A percentile compares a stretch with the other conserved stretches of the same genome.
phyloP scores from a whole-genome alignment of 2,329 filamentous ascomycete genomes.

The Curvularia spicifera region DNA sequence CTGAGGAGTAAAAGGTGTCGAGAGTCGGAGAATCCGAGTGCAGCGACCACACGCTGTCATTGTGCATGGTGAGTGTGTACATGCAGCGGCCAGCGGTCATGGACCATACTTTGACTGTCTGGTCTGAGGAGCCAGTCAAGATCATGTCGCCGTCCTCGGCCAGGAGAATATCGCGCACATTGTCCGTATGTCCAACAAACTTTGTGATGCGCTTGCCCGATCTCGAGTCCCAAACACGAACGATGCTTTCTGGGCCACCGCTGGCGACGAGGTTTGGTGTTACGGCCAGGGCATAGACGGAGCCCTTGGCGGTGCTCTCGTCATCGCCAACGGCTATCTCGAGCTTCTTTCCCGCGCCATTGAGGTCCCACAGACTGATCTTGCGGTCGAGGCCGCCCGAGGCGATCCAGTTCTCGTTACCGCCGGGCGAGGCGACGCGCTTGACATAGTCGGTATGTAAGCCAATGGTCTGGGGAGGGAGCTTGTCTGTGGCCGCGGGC shows the following conservation, averaged over 20 bases:
- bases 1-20: constrained; percentile 91
- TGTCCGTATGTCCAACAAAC: constrained; percentile 95
- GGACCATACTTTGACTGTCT: constrained; percentile 98
- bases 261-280: constrained; percentile 84
- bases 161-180: constrained; percentile 87
- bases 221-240: constrained; percentile 88
- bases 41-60: constrained; percentile 95
- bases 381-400: constrained; percentile 93
- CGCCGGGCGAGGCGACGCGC: constrained; percentile 79
- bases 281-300: constrained; percentile 87
- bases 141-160: constrained; percentile 89
- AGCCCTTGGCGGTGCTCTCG: constrained; percentile 85
- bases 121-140: constrained; percentile 92
- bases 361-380: constrained; percentile 92
- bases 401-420: constrained; percentile 81
- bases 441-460: constrained; percentile 97
- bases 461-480: constrained; percentile 80
- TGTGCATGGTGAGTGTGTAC: constrained; percentile 98
- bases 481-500: constrained; percentile 67
- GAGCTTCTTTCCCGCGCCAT: constrained; percentile 82
- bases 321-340: constrained; percentile 86
- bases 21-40: constrained; percentile 87
- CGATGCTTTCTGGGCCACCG: constrained; percentile 91
- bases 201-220: constrained; percentile 92
- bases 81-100: constrained; percentile 94